Conservation (phyloP, 2,329 filamentous ascomycete species). For the Cordyceps fumosorosea region DNA sequence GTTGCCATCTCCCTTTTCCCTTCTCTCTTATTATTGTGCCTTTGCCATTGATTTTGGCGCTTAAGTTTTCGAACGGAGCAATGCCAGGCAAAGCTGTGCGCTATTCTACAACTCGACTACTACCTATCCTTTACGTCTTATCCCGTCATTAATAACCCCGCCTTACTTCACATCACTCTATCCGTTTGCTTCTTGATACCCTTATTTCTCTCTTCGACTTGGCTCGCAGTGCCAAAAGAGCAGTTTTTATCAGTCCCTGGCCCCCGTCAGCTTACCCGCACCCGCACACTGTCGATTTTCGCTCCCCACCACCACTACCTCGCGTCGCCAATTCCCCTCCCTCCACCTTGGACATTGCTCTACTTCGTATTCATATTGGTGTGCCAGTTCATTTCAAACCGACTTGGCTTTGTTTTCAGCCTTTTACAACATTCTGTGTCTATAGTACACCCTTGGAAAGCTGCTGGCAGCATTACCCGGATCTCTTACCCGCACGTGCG, state of each 20-base stretch:
- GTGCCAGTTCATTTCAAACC: not conserved
- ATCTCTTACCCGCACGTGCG: not conserved
- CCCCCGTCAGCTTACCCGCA: slow-evolving; percentile 10
- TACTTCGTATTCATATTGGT: slow-evolving; percentile 2
- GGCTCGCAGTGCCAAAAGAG: not conserved
- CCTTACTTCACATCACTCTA: not conserved
- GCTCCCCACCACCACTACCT: slow-evolving; percentile 11
- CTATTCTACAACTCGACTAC: not conserved
- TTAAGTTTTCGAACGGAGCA: not conserved
- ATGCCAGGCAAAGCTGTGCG: not conserved
- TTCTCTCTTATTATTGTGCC: not conserved
- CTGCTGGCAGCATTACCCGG: not conserved
- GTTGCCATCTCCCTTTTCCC: not conserved
- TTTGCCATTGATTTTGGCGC: not conserved
- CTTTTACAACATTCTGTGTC: not conserved
- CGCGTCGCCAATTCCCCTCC: slow-evolving; percentile 1
- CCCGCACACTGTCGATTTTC: slow-evolving; percentile 5
- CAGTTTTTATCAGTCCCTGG: not conserved
- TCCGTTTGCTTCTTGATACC: not conserved
- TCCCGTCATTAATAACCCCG: not conserved
- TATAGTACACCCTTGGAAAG: not conserved
- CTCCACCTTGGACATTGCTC: not conserved
- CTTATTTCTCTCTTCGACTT: not conserved
- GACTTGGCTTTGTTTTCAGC: not conserved
- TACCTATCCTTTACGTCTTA: not conserved